Evolutionary conservation across 179 eudicot species (phyloP), one percentile per base, ranked within the genome.

Genomic region (Carnegiea gigantea): DNA sequence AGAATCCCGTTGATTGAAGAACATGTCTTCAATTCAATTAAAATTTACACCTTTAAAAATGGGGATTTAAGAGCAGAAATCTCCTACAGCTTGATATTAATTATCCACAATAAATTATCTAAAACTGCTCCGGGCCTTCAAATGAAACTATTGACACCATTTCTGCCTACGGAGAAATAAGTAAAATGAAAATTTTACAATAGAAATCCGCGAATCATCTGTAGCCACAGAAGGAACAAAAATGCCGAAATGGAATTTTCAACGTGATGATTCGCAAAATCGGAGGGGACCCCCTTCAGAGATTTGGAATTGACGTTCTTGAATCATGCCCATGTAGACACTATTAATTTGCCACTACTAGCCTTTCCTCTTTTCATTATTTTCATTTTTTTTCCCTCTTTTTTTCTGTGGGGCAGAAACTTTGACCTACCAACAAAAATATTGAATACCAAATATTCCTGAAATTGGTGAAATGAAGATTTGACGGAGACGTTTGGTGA

Each of bases 301-400:
- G 86, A 84, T 84, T 76, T 84, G 49, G 76, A 84, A 84, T 84
- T 84, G 86, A 84, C 86, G 30, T 78, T 67, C 77, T 77, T 73
- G 70, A 79, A 64, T 57, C 86, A 76, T 77, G 49, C 72, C 8
- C 73, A 54, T 73, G 82, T 81, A 78, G 72, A 75, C 79, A 70
- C 36, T 77, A 60, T 78, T 78, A 70, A 30, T 30, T 70, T 70
- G 17, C 62, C 43, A 33, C 46, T 28, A 67, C 10, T 28, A 13
- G 26, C 72, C 72, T 13, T 67, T 14, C 72, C 17, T 0, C 18
- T 51, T 13, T 51, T 51, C 14, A 51, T 40, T 40, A 40, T 40
- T 3, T 38, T 38, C 38, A 11, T 67, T 60, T 9, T 60, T n/a
- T 5, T 23, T 20, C 15, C 15, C 1, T 4, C 23, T 62, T 23